Evolutionary conservation across 2,329 filamentous ascomycete species (phyloP), one percentile per base, ranked within the genome.

Genomic region (Penicillium rolfsii): DNA sequence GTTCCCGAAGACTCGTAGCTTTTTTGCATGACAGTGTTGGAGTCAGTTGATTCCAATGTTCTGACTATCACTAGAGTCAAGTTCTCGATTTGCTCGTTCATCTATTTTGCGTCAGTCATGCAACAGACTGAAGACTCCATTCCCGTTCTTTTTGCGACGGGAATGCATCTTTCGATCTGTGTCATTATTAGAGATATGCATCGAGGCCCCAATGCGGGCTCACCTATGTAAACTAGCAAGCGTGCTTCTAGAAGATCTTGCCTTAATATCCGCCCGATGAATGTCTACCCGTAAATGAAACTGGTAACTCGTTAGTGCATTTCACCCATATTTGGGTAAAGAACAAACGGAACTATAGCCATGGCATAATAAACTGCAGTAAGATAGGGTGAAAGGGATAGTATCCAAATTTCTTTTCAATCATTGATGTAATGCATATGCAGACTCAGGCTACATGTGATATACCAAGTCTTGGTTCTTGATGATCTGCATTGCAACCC

Each of bases 351-450:
- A 26, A 52, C 9, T 12, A 35, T 40, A 11, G 55, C 55, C 22
- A 57, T 35, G 41, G 55, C 46, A 28, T 49, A 58, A 19, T 52
- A 40, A 35, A 45, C 48, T 4, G 36, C 56, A 35, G 56, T 22
- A 22, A 22, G 19, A 22, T 22, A 22, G 19, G 9, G 1, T 4
- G 6, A 2, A 8, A 19, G 38, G 16, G 6, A 9, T 41, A 4
- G n/a, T 41, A 8, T 41, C 6, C 16, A 19, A 1, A 4, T 36
- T 36, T 4, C 11, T 36, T n/a, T n/a, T 40, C 12, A n/a, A n/a
- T 16, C n/a, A 38, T 38, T 38, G 36, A 38, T 38, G 5, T 38
- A 1, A 4, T 40, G 40, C 40, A 43, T 43, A 24, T 41, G 38
- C 38, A 41, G 38, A 38, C 14, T 16, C 36, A 5, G n/a, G 5